phyloP scores from a whole-genome alignment of 2,329 filamentous ascomycete species.

The Scytalidium lignicola region DNA sequence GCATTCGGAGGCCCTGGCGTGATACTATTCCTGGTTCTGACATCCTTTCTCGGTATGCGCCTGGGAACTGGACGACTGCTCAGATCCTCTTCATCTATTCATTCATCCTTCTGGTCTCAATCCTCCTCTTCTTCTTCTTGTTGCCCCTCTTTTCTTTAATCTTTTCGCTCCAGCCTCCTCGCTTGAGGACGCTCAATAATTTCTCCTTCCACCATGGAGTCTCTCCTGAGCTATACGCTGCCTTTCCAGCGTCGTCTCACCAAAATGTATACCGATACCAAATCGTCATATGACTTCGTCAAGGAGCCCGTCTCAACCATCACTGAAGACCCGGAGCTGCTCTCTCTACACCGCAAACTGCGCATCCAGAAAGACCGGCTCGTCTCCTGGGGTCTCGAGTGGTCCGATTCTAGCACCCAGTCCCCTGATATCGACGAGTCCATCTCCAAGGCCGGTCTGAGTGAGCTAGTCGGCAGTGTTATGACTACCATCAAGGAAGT shows the following conservation, averaged over 20 bases:
- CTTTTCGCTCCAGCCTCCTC: not conserved
- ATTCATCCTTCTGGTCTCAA: not conserved
- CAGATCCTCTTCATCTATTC: constrained; percentile 1
- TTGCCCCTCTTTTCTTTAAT: not conserved
- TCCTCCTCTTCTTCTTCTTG: not conserved
- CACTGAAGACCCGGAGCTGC: constrained; percentile 62
- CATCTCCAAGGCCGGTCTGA: constrained; percentile 67
- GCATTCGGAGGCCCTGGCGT: not conserved
- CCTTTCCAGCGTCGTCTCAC: constrained; percentile 59
- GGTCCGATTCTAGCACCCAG: constrained; percentile 62
- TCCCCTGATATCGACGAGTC: constrained; percentile 67
- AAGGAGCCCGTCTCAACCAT: constrained; percentile 55
- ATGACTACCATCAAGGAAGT: constrained; percentile 79
- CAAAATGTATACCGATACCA: constrained; percentile 75
- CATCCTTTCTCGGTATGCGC: not conserved
- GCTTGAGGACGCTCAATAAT: not conserved
- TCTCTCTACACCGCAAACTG: constrained; percentile 68
- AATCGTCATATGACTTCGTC: constrained; percentile 70
- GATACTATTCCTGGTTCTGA: too few species aligned
- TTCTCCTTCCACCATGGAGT: constrained; percentile 18
- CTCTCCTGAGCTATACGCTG: constrained; percentile 20
- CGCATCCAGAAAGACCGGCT: constrained; percentile 76
- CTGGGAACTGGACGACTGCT: not conserved
- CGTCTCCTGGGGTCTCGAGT: constrained; percentile 75
- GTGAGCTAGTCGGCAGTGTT: constrained; percentile 72